Percentiles rank a stretch among this genome's conserved stretches.
Evolutionary conservation across 2,329 filamentous ascomycete genomes (phyloP).

Genomic region (Cordyceps fumosorosea): DNA sequence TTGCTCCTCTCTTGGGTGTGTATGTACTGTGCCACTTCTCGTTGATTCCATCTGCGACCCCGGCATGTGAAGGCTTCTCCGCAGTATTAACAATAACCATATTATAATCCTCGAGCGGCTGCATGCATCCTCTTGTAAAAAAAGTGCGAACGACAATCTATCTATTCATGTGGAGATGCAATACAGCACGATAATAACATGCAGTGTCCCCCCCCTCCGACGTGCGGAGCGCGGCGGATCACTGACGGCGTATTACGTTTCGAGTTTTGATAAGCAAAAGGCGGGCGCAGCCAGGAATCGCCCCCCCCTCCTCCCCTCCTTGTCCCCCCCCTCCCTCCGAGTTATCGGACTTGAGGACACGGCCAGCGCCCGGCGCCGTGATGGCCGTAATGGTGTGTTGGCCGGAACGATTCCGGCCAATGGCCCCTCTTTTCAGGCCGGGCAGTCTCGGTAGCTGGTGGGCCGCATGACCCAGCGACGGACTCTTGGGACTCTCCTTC

Average conservation of each 20-base stretch:
- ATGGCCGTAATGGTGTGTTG: slow-evolving; percentile 23
- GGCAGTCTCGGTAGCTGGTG: slow-evolving; percentile 14
- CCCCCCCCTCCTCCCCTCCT: neutral
- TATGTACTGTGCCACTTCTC: no score
- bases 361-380: slow-evolving; percentile 20
- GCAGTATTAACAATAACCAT: neutral
- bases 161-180: slow-evolving; percentile 11
- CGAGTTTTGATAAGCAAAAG: neutral
- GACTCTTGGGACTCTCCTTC: neutral
- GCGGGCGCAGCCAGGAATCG: neutral
- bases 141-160: slow-evolving; percentile 6
- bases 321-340: neutral
- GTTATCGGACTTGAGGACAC: slow-evolving; percentile 4
- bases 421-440: slow-evolving; percentile 15
- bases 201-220: neutral
- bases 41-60: neutral
- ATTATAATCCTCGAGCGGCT: neutral
- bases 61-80: neutral
- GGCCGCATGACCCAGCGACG: slow-evolving; percentile 5
- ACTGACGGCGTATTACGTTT: slow-evolving; percentile 4
- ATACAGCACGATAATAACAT: neutral
- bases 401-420: slow-evolving; percentile 31
- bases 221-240: slow-evolving; percentile 4
- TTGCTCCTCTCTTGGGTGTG: neutral
- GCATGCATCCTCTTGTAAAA: neutral